Percentiles rank a stretch among this genome's conserved stretches.
These are phyloP conservation scores for Middelhovenomyces tepae DNA, from an alignment of 805 yeast species.

Conservation along the genomic window DNA sequence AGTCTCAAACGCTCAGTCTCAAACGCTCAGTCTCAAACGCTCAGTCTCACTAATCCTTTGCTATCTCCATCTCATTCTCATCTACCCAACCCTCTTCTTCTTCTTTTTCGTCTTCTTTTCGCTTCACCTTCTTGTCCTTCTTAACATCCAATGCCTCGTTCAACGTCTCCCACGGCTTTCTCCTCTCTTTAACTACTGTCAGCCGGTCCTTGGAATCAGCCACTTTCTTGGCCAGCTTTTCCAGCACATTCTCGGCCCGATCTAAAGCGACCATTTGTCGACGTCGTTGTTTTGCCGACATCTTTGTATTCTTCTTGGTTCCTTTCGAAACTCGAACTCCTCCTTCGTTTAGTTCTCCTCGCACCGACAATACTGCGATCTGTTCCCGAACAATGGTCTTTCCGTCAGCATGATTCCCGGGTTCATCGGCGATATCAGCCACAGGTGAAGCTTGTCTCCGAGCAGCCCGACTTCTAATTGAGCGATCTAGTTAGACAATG, in stretches of 20 bases:
- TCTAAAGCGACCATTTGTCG: constrained; percentile 13
- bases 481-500: constrained; percentile 6
- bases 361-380: constrained; percentile 19
- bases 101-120: no score
- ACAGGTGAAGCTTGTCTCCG: constrained; percentile 11
- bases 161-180: constrained; percentile 14
- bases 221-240: constrained; percentile 22
- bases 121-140: neutral
- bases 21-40: no score
- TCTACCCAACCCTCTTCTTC: no score
- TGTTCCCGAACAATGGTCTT: constrained; percentile 20
- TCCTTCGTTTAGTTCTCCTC: constrained; percentile 11
- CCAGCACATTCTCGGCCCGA: constrained; percentile 18
- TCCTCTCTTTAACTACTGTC: constrained; percentile 16
- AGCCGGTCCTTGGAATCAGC: constrained; percentile 20
- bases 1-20: no score
- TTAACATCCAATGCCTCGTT: neutral
- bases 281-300: constrained; percentile 15
- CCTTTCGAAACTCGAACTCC: constrained; percentile 4
- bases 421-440: constrained; percentile 1
- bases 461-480: constrained; percentile 13
- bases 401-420: constrained; percentile 10
- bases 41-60: neutral
- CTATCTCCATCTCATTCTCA: neutral
- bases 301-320: constrained; percentile 14